Conservation (phyloP, 257 asterid genomes). For the Eucommia ulmoides region DNA sequence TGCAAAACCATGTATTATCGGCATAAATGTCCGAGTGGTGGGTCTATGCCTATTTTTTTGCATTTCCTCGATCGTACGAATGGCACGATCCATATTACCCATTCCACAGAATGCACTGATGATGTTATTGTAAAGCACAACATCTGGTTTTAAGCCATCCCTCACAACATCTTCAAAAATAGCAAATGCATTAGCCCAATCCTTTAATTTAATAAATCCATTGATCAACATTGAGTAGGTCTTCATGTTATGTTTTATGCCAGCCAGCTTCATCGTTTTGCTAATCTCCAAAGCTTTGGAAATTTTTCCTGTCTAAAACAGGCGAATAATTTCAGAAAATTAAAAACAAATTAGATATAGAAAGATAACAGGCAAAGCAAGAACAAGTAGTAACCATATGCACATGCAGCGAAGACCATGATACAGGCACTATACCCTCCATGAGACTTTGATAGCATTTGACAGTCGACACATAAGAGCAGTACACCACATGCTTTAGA, state of each 20-base stretch:
- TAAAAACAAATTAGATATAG: slow-evolving; percentile 6
- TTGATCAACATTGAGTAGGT: slow-evolving; percentile 94
- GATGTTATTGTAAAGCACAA: slow-evolving; percentile 78
- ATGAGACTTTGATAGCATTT: too few species aligned
- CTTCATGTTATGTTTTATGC: slow-evolving; percentile 80
- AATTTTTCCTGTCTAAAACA: slow-evolving; percentile 65
- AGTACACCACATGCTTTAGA: too few species aligned
- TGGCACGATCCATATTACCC: slow-evolving; percentile 90
- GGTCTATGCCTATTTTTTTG: slow-evolving; percentile 67
- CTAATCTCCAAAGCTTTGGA: slow-evolving; percentile 81
- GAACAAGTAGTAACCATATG: not conserved
- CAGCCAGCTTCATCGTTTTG: slow-evolving; percentile 59
- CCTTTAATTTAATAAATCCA: slow-evolving; percentile 74
- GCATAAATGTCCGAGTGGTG: slow-evolving; percentile 78
- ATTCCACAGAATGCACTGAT: slow-evolving; percentile 87
- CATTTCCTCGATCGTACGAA: slow-evolving; percentile 82
- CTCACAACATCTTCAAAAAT: slow-evolving; percentile 72
- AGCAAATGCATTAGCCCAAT: slow-evolving; percentile 97
- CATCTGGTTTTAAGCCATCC: slow-evolving; percentile 85
- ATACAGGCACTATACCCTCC: too few species aligned
- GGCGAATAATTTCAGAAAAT: too few species aligned
- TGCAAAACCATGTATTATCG: slow-evolving; percentile 78
- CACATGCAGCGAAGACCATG: not conserved
- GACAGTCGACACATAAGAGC: too few species aligned
- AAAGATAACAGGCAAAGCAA: slow-evolving; percentile 3